Conservation (phyloP, 495 filamentous ascomycete genomes). For the Podospora appendiculata region DNA sequence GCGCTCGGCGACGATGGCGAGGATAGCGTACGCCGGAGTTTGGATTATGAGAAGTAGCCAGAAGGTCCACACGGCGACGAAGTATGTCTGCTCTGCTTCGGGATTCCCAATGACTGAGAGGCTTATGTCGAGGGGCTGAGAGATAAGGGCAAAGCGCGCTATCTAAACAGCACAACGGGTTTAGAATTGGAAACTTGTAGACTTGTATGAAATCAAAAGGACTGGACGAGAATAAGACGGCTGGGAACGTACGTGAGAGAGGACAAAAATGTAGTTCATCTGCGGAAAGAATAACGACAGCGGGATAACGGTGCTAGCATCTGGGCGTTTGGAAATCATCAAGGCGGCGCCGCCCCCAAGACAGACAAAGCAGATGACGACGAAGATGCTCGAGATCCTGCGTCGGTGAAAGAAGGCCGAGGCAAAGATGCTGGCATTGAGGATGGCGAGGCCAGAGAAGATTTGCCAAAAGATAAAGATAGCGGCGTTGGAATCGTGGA, state of each 20-base stretch:
- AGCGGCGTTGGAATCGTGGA: constrained; percentile 49
- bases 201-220: background rate
- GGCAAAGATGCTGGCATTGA: constrained; percentile 58
- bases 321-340: constrained; percentile 2
- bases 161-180: constrained; percentile 1
- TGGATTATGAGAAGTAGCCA: constrained; percentile 63
- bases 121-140: constrained; percentile 1
- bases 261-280: constrained; percentile 15
- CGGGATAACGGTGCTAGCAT: background rate
- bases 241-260: constrained; percentile 5
- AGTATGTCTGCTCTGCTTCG: constrained; percentile 49
- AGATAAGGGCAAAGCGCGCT: constrained; percentile 5
- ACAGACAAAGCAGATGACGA: constrained; percentile 6
- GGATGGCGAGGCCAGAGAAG: constrained; percentile 51
- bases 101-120: constrained; percentile 16
- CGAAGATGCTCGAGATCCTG: constrained; percentile 33
- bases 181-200: background rate
- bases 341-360: constrained; percentile 10
- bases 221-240: background rate
- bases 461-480: constrained; percentile 56
- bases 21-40: constrained; percentile 57
- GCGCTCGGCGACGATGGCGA: constrained; percentile 61
- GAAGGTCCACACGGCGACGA: constrained; percentile 21
- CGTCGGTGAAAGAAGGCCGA: constrained; percentile 61
- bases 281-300: constrained; percentile 12